phyloP scores from a whole-genome alignment of 2,329 filamentous ascomycete species.

The Cladorrhinum sp. region DNA sequence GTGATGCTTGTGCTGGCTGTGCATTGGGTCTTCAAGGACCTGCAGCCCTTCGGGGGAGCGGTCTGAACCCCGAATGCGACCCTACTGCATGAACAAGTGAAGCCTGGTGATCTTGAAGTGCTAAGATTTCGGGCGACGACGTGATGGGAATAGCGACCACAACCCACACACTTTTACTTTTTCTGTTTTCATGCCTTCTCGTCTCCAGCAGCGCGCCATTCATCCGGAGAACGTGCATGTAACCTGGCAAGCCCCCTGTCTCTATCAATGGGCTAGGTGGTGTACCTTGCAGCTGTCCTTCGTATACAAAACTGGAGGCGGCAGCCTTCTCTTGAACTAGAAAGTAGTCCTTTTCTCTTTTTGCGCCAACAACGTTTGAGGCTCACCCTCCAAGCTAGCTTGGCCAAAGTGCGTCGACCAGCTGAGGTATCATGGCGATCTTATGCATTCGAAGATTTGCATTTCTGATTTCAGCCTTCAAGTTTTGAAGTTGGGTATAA shows the following conservation, averaged over 20 bases:
- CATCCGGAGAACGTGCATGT: not conserved
- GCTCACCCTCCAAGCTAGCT: too few relatives aligned
- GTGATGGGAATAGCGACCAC: not conserved
- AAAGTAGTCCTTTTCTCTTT: not conserved
- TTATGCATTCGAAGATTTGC: not conserved
- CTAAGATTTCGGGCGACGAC: too few relatives aligned
- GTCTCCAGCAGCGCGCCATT: not conserved
- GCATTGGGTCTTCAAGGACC: not conserved
- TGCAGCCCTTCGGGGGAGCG: not conserved
- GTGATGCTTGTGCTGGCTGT: too few relatives aligned
- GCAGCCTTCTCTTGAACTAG: not conserved
- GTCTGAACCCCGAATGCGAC: not conserved
- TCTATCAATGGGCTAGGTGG: not conserved
- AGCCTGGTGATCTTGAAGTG: not conserved
- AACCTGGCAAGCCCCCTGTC: not conserved
- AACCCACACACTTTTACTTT: not conserved
- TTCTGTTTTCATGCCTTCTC: not conserved
- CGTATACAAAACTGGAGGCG: not conserved
- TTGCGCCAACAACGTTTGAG: not conserved
- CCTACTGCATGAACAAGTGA: not conserved
- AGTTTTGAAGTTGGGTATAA: too few relatives aligned
- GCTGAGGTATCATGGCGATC: not conserved
- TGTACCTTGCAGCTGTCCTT: not conserved
- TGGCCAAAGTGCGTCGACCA: too few relatives aligned
- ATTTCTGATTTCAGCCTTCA: not conserved